A percentile compares a stretch with the other conserved stretches of the same genome.
These are phyloP conservation scores for Albophoma yamanashiensis DNA, from an alignment of 2,329 filamentous ascomycete species.

Conservation along the genomic window DNA sequence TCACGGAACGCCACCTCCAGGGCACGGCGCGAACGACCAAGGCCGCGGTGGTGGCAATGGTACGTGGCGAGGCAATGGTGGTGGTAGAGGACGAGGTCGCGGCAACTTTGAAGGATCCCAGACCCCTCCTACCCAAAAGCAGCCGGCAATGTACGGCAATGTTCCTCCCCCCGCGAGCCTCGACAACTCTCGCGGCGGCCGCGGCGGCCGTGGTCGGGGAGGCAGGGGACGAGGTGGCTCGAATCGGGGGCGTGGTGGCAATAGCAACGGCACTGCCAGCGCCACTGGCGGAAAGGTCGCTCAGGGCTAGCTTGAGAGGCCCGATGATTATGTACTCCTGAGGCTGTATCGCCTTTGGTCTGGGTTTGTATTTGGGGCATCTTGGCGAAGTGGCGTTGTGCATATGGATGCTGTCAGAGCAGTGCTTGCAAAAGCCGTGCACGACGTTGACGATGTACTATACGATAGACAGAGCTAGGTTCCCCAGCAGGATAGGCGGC, in stretches of 20 bases:
- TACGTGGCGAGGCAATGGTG: conserved; percentile 12
- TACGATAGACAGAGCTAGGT: neutral
- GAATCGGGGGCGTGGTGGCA: conserved; percentile 23
- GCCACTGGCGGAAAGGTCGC: conserved; percentile 6
- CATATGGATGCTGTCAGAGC: neutral
- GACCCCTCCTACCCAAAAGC: conserved; percentile 7
- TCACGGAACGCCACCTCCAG: conserved; percentile 13
- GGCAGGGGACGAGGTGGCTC: conserved; percentile 25
- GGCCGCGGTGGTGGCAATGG: conserved; percentile 11
- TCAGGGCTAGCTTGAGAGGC: conserved; percentile 1
- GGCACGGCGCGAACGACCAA: conserved; percentile 18
- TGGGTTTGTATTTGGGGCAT: neutral
- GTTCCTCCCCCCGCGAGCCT: conserved; percentile 51
- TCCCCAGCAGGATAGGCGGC: neutral
- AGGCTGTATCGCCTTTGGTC: neutral
- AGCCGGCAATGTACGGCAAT: conserved; percentile 33
- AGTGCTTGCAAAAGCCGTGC: neutral
- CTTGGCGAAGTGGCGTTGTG: neutral
- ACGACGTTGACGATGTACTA: neutral
- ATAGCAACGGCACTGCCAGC: neutral
- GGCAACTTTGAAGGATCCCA: conserved; percentile 14
- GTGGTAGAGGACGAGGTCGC: conserved; percentile 21
- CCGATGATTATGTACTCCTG: neutral
- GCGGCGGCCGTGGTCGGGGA: conserved; percentile 28
- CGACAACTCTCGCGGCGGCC: conserved; percentile 30